phyloP scores from a whole-genome alignment of 2,329 filamentous ascomycete genomes.

The Aspergillus cejpii region DNA sequence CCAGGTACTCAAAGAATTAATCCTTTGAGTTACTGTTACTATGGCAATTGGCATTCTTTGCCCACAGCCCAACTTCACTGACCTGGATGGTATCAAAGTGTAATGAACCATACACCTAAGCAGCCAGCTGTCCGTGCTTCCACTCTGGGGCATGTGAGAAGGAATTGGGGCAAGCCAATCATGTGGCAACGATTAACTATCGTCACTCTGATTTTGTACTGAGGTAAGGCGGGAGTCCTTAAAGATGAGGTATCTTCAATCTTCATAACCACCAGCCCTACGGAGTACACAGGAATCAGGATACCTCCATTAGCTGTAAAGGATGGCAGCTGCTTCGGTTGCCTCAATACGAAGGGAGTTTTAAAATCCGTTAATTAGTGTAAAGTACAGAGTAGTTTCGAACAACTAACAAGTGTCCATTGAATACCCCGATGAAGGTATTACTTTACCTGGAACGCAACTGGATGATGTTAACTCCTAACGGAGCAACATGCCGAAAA shows the following conservation, averaged over 20 bases:
- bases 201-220: not conserved
- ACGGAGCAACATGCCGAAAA: conserved; percentile 23
- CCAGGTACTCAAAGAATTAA: not conserved
- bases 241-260: no score
- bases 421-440: conserved; percentile 3
- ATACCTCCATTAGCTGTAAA: no score
- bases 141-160: conserved; percentile 3
- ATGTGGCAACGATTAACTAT: not conserved
- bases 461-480: conserved; percentile 15
- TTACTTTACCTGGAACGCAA: conserved; percentile 19
- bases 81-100: not conserved
- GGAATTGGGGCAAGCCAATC: not conserved
- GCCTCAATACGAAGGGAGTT: no score
- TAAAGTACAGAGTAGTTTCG: no score
- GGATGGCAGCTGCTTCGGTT: no score
- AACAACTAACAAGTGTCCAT: not conserved
- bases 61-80: not conserved
- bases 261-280: no score
- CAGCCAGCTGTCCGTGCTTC: not conserved
- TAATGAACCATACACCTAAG: not conserved
- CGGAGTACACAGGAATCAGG: no score
- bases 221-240: not conserved
- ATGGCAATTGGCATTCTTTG: no score
- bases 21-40: not conserved
- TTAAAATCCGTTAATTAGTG: no score